phyloP scores from a whole-genome alignment of 192 early-diverging fungal genomes.

The Neocallimastix lanati region DNA sequence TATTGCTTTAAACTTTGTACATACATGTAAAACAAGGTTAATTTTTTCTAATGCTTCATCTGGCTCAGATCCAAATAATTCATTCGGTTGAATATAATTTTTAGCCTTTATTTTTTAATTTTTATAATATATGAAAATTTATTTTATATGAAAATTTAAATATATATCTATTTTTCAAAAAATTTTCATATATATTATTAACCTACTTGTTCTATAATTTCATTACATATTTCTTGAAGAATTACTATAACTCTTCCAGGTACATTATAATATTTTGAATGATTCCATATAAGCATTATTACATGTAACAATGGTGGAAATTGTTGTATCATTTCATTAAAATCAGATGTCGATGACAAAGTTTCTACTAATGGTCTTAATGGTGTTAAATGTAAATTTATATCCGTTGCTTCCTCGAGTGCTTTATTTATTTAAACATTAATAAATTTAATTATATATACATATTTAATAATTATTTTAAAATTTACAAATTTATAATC shows the following conservation, averaged over 20 bases:
- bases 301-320: slow-evolving; percentile 33
- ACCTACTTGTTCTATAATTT: slow-evolving; percentile 35
- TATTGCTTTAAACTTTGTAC: slow-evolving; percentile 26
- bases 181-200: too few species aligned
- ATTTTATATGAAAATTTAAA: too few species aligned
- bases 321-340: slow-evolving; percentile 32
- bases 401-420: slow-evolving; percentile 40
- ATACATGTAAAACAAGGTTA: slow-evolving; percentile 23
- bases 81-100: slow-evolving; percentile 30
- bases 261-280: slow-evolving; percentile 41
- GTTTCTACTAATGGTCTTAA: slow-evolving; percentile 33
- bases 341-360: slow-evolving; percentile 20
- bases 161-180: too few species aligned
- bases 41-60: slow-evolving; percentile 40
- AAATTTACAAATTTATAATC: too few species aligned
- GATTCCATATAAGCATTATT: slow-evolving; percentile 30
- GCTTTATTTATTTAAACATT: too few species aligned
- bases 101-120: slow-evolving; percentile 16
- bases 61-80: slow-evolving; percentile 36
- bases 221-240: slow-evolving; percentile 44
- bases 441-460: too few species aligned
- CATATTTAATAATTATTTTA: too few species aligned
- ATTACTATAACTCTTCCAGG: slow-evolving; percentile 31
- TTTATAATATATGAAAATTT: too few species aligned
- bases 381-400: slow-evolving; percentile 29